Base-by-base conservation (phyloP, 2,329 filamentous ascomycete genomes). In the Phyllosticta citrichinensis region DNA sequence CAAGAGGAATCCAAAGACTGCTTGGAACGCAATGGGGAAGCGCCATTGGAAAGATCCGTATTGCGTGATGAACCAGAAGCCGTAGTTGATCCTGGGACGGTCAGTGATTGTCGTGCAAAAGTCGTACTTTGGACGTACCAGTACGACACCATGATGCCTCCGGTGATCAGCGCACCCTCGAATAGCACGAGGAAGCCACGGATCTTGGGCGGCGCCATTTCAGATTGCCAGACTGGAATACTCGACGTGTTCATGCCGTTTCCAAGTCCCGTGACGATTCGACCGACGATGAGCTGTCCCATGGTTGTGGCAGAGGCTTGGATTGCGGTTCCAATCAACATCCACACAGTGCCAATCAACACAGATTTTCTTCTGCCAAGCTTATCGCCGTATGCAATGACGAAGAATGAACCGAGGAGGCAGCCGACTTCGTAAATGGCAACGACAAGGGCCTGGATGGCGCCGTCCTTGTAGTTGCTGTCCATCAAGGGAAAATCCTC, bases 181-280 rank as follows among this genome's bases (percentile, higher is more conserved):
- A 84, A 80, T 70, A 82, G 83, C 64, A 85, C 84, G 60, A 85
- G 72, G 56, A 83, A 78, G 64, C 83, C 83, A 65, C 83, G 78
- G 69, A 83, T 84, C 69, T 79, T 77, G 14, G 81, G 79, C 60
- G 75, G 75, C 14, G 77, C 78, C 67, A 77, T 78, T 67, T 81
- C 79, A 2, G 78, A 77, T 70, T 80, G 79, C 67, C 80, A 81
- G 17, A 77, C 79, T 5, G 79, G 79, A 25, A 81, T 80, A 3
- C 79, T 80, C 0, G 77, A 78, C 4, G 79, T 81, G 68, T 81
- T 81, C 70, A 81, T 80, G 52, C 80, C 80, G 64, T 81, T 81
- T 1, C 80, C 80, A 30, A 81, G 68, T 62, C 80, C 80, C 25
- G 80, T 81, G 55, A 81, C 74, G 52, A 76, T 74, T 62, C 80